phyloP scores from a whole-genome alignment of 2,329 filamentous ascomycete species.

The Graphilbum ipis-grandicollis region DNA sequence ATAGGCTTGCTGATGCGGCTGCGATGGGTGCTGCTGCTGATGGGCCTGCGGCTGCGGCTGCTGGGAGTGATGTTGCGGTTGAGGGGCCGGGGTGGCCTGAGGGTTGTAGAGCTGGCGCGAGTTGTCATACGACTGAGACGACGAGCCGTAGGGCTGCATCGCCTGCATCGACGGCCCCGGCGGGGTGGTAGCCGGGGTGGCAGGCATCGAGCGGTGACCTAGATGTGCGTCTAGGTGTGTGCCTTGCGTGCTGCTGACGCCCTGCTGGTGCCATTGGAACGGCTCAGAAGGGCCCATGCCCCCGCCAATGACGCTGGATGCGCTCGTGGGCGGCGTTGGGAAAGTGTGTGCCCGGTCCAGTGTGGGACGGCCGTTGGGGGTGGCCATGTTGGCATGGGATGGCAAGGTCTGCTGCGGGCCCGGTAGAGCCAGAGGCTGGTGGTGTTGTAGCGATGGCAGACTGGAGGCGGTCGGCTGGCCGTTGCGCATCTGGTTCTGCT shows the following conservation, averaged over 20 bases:
- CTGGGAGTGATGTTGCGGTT: slow-evolving; percentile 52
- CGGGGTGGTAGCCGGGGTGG: slow-evolving; percentile 79
- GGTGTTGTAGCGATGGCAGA: slow-evolving; percentile 52
- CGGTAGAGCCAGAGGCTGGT: slow-evolving; percentile 39
- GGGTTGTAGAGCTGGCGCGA: slow-evolving; percentile 65
- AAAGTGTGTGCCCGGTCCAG: slow-evolving; percentile 83
- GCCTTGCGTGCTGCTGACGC: slow-evolving; percentile 44
- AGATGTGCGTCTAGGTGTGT: slow-evolving; percentile 62
- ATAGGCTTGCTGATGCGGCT: slow-evolving; percentile 51
- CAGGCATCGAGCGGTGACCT: slow-evolving; percentile 73
- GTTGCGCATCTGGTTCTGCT: slow-evolving; percentile 47
- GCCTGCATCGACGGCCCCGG: slow-evolving; percentile 60
- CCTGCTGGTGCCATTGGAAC: slow-evolving; percentile 59
- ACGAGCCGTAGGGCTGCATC: slow-evolving; percentile 61
- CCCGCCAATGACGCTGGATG: slow-evolving; percentile 61
- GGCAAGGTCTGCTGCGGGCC: slow-evolving; percentile 36
- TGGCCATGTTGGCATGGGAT: slow-evolving; percentile 47
- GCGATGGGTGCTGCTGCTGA: neutral
- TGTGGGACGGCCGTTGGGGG: slow-evolving; percentile 41
- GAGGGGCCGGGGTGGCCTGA: slow-evolving; percentile 44
- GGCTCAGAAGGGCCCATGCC: slow-evolving; percentile 57
- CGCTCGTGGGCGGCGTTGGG: slow-evolving; percentile 81
- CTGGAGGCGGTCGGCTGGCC: slow-evolving; percentile 33
- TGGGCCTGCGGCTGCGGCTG: slow-evolving; percentile 55
- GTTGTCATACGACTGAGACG: slow-evolving; percentile 54